Conservation (phyloP, 177 flowering plant species). For the Vitis hybrid region DNA sequence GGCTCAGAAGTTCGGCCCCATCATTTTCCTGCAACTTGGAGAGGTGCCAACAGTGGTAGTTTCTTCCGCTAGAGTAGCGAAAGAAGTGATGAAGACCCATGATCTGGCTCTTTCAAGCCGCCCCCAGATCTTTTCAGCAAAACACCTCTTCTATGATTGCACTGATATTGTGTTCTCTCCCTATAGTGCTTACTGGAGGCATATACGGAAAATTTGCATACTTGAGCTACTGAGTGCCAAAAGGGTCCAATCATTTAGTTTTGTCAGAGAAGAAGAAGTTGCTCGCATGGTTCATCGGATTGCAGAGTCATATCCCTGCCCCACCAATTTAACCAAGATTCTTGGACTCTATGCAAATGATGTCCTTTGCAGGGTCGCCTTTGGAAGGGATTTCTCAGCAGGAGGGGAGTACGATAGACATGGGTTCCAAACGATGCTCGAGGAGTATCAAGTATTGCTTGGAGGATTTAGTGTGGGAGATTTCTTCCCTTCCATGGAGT, state of each 20-base stretch:
- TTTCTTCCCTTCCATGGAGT: conserved; percentile 57
- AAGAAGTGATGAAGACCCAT: conserved; percentile 9
- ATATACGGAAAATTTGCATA: conserved; percentile 41
- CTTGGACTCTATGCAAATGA: conserved; percentile 34
- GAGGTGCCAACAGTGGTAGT: neutral
- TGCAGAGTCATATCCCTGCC: conserved; percentile 17
- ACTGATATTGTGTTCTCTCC: conserved; percentile 45
- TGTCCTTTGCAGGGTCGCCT: conserved; percentile 43
- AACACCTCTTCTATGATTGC: conserved; percentile 31
- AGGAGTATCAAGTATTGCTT: conserved; percentile 43
- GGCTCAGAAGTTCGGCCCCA: conserved; percentile 9
- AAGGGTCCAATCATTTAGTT: conserved; percentile 37
- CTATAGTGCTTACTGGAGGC: conserved; percentile 63
- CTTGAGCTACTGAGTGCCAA: conserved; percentile 50
- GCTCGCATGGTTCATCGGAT: conserved; percentile 35
- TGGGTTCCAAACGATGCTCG: conserved; percentile 48
- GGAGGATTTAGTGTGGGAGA: conserved; percentile 59
- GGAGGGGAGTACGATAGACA: conserved; percentile 42
- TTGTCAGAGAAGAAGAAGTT: conserved; percentile 45
- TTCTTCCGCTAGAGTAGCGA: conserved; percentile 6
- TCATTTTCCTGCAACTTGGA: conserved; percentile 9
- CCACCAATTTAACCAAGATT: conserved; percentile 28
- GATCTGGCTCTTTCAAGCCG: conserved; percentile 37
- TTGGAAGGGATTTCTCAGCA: conserved; percentile 39
- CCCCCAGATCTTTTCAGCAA: conserved; percentile 31